Evolutionary conservation across 2,329 filamentous ascomycete species (phyloP).

Genomic region (Microcyclospora tardicrescens): DNA sequence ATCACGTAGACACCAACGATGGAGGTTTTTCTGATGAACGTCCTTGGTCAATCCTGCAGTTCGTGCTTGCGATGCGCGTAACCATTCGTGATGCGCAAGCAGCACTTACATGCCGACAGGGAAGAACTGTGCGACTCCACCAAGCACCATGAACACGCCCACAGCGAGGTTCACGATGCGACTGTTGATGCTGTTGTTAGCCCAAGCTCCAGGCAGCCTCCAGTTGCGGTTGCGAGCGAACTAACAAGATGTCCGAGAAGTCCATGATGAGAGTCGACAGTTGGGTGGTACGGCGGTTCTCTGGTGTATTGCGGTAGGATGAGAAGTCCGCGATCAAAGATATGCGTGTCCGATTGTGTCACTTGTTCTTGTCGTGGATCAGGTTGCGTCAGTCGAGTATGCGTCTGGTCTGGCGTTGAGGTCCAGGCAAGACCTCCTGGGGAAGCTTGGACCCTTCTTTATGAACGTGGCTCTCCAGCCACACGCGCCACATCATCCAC

Average conservation of each 20-base stretch:
- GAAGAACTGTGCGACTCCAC: slow-evolving; percentile 65
- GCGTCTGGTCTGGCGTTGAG: too few species aligned
- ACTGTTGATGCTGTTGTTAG: slow-evolving; percentile 37
- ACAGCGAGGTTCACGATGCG: slow-evolving; percentile 88
- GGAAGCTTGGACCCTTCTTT: too few species aligned
- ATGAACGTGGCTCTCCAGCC: too few species aligned
- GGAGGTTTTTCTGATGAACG: slow-evolving; percentile 39
- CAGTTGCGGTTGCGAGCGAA: slow-evolving; percentile 12
- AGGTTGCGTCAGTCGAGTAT: too few species aligned
- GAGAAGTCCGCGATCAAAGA: too few species aligned
- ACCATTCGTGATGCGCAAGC: not conserved
- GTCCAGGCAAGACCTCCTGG: too few species aligned
- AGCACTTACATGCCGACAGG: slow-evolving; percentile 42
- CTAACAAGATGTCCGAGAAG: slow-evolving; percentile 84
- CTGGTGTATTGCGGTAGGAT: too few species aligned
- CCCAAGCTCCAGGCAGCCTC: slow-evolving; percentile 5
- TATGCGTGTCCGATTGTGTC: too few species aligned
- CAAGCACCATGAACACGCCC: slow-evolving; percentile 75
- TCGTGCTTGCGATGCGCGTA: too few species aligned
- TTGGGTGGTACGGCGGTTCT: too few species aligned
- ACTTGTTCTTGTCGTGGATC: too few species aligned
- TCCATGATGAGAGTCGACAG: slow-evolving; percentile 47
- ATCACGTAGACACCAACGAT: slow-evolving; percentile 81
- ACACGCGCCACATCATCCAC: too few species aligned
- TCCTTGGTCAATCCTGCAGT: slow-evolving; percentile 1